Evolutionary conservation across 148 eudicot genomes (phyloP).

Genomic region (Rhododendron molle): DNA sequence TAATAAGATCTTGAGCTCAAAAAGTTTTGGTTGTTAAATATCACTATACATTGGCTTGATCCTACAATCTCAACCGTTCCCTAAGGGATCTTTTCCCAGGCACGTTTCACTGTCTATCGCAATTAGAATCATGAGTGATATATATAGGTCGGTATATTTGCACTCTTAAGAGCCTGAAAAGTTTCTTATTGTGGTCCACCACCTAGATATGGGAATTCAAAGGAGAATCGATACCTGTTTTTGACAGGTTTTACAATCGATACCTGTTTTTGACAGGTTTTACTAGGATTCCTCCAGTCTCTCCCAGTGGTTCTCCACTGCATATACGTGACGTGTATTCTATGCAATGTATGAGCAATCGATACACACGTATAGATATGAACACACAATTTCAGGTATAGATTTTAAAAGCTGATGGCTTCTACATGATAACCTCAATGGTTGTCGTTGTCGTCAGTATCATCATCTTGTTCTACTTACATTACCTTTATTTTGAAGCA

Average conservation of each 20-base stretch:
- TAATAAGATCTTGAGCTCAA: background rate
- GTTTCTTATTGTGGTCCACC: background rate
- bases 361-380: no score
- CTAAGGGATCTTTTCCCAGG: background rate
- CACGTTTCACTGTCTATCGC: background rate
- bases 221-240: constrained; percentile 4
- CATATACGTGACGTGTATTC: background rate
- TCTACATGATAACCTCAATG: background rate
- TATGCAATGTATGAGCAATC: background rate
- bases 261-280: no score
- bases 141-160: background rate
- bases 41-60: background rate
- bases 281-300: background rate
- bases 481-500: background rate
- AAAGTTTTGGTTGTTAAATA: background rate
- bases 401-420: background rate
- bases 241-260: background rate
- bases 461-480: background rate
- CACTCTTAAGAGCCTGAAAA: background rate
- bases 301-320: background rate
- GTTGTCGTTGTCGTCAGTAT: background rate
- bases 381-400: background rate
- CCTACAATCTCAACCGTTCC: background rate
- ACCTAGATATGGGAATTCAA: background rate
- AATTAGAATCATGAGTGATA: background rate